phyloP scores from a whole-genome alignment of 495 filamentous ascomycete species.

The Podospora sp. region DNA sequence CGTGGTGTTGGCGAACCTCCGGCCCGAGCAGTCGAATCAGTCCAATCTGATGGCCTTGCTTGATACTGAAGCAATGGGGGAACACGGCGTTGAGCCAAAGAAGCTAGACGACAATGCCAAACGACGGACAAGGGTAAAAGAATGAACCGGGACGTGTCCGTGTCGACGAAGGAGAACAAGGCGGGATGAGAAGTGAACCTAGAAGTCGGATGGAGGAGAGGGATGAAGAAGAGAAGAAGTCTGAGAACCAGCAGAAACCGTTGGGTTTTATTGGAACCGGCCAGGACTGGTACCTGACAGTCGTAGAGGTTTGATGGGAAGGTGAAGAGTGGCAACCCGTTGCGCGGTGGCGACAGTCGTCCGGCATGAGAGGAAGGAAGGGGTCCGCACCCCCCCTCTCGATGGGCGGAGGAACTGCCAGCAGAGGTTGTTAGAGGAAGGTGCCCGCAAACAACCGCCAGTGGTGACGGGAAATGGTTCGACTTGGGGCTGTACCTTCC shows the following conservation, averaged over 20 bases:
- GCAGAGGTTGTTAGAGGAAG: neutral
- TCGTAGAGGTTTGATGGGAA: neutral
- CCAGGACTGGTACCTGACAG: neutral
- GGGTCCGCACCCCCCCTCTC: neutral
- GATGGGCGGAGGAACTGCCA: neutral
- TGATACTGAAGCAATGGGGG: neutral
- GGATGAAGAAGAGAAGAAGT: slow-evolving; percentile 11
- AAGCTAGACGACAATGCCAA: neutral
- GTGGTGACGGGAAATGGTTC: neutral
- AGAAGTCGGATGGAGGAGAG: slow-evolving; percentile 6
- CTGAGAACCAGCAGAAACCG: neutral
- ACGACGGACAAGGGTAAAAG: slow-evolving; percentile 4
- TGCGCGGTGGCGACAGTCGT: neutral
- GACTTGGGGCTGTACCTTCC: neutral
- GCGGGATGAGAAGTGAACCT: neutral
- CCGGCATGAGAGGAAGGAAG: neutral
- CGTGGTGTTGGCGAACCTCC: slow-evolving; percentile 14
- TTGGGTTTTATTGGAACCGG: neutral
- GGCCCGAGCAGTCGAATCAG: neutral
- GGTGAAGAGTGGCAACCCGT: neutral
- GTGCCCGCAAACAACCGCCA: neutral
- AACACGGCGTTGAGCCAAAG: neutral
- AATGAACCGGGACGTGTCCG: slow-evolving; percentile 4
- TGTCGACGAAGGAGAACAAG: slow-evolving; percentile 2
- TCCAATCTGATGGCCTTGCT: neutral